These are phyloP conservation scores for Amphirosellinia nigrospora DNA, from an alignment of 495 filamentous ascomycete genomes.

Conservation along the genomic window DNA sequence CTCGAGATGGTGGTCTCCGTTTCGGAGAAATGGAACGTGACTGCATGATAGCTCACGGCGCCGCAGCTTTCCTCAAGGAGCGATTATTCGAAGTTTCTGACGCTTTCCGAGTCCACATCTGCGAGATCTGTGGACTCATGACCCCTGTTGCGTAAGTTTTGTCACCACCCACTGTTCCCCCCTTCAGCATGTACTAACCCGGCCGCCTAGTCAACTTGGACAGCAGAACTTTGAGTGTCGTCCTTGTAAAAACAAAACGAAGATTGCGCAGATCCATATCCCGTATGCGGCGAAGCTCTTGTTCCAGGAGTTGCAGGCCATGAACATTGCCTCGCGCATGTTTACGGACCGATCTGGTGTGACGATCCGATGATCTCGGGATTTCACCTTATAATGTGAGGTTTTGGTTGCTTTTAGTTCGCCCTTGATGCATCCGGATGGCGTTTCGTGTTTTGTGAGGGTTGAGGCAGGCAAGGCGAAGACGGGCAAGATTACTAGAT, in stretches of 20 bases:
- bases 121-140: slow-evolving; percentile 98
- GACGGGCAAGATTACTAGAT: neutral
- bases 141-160: slow-evolving; percentile 93
- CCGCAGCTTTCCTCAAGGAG: slow-evolving; percentile 96
- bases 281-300: slow-evolving; percentile 98
- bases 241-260: slow-evolving; percentile 97
- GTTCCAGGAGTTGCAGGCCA: slow-evolving; percentile 96
- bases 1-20: slow-evolving; percentile 94
- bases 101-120: slow-evolving; percentile 98
- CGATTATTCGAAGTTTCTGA: slow-evolving; percentile 95
- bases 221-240: slow-evolving; percentile 95
- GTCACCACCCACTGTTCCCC: neutral
- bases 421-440: slow-evolving; percentile 18
- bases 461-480: neutral
- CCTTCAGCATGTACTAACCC: slow-evolving; percentile 32
- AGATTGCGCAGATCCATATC: slow-evolving; percentile 95
- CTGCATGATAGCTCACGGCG: slow-evolving; percentile 99
- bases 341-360: slow-evolving; percentile 84
- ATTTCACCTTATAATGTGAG: neutral
- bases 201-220: slow-evolving; percentile 75
- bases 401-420: slow-evolving; percentile 4
- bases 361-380: slow-evolving; percentile 60
- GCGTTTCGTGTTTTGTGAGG: slow-evolving; percentile 29
- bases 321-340: slow-evolving; percentile 98
- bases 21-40: slow-evolving; percentile 99